Evolutionary conservation across 176 grass and related monocot genomes (phyloP).

Genomic region (Poa pratensis): DNA sequence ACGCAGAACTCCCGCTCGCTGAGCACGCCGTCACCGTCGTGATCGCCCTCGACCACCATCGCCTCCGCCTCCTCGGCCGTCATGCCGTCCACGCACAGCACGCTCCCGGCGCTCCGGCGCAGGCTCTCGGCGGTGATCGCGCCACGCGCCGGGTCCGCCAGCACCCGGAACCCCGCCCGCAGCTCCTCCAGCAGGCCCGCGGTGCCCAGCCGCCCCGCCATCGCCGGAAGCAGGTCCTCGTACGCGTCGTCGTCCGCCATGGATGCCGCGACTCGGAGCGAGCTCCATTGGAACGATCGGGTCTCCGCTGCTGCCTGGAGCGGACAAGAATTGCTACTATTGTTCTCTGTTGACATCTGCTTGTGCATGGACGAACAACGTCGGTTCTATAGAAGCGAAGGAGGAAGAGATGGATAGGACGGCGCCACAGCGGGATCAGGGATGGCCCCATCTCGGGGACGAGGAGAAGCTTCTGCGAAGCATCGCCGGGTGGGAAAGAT

Average conservation of each 20-base stretch:
- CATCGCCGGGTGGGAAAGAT: not conserved
- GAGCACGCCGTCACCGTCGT: constrained; percentile 76
- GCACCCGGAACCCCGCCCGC: constrained; percentile 64
- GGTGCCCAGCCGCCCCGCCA: constrained; percentile 62
- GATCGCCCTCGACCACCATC: constrained; percentile 79
- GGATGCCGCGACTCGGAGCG: not conserved
- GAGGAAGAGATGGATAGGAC: too few relatives aligned
- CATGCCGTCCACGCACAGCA: constrained; percentile 62
- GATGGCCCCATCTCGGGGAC: not conserved
- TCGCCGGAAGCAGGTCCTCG: constrained; percentile 82
- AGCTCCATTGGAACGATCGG: too few relatives aligned
- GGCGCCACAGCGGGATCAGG: not conserved
- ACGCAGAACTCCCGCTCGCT: constrained; percentile 85
- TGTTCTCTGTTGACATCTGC: too few relatives aligned
- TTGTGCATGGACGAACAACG: too few relatives aligned
- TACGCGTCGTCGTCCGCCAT: constrained; percentile 40
- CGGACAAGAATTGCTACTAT: too few relatives aligned
- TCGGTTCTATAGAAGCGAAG: too few relatives aligned
- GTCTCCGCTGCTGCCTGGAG: too few relatives aligned
- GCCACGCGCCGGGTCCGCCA: constrained; percentile 60
- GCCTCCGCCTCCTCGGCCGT: constrained; percentile 56
- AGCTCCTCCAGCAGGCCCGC: constrained; percentile 71
- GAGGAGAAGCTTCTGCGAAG: constrained; percentile 28
- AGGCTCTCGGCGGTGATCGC: constrained; percentile 74
- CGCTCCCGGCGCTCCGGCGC: constrained; percentile 43